Evolutionary conservation across 352 stramenopile species (phyloP).

Genomic region (Pythium pectinolyticum): DNA sequence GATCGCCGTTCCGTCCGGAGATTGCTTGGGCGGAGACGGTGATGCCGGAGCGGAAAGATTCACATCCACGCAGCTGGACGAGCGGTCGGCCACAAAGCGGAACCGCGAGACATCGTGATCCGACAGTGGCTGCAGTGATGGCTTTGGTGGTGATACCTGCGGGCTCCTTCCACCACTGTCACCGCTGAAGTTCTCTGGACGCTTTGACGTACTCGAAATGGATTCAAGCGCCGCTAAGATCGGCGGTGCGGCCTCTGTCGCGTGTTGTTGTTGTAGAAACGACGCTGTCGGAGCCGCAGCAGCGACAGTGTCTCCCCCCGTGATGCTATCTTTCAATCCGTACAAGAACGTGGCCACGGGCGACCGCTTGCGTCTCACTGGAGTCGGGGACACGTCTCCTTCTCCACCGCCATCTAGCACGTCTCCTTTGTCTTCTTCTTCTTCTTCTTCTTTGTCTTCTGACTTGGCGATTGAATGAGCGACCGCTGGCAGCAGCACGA

Average conservation of each 20-base stretch:
- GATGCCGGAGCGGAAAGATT: not conserved
- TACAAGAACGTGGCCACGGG: constrained; percentile 6
- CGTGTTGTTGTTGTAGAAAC: too few relatives aligned
- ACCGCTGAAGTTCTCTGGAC: too few relatives aligned
- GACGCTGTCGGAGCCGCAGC: too few relatives aligned
- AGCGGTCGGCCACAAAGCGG: too few relatives aligned
- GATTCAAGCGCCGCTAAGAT: constrained; percentile 1
- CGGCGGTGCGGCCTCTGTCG: too few relatives aligned
- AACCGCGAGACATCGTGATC: not conserved
- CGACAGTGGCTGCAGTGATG: too few relatives aligned
- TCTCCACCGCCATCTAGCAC: too few relatives aligned
- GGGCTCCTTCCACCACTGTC: not conserved
- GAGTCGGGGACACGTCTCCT: too few relatives aligned
- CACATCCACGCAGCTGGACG: not conserved
- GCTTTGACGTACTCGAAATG: not conserved
- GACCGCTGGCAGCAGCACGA: not conserved
- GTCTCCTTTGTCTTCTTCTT: too few relatives aligned
- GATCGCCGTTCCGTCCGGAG: not conserved
- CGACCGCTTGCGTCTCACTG: constrained; percentile 5
- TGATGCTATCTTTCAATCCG: constrained; percentile 7
- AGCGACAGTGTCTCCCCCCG: too few relatives aligned
- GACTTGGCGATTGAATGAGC: not conserved
- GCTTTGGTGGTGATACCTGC: not conserved
- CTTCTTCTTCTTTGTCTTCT: not conserved
- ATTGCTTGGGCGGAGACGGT: constrained; percentile 1